Percentiles rank a stretch among this genome's conserved stretches.
Conservation (phyloP, 495 filamentous ascomycete species). For the Neurospora tetrasperma region DNA sequence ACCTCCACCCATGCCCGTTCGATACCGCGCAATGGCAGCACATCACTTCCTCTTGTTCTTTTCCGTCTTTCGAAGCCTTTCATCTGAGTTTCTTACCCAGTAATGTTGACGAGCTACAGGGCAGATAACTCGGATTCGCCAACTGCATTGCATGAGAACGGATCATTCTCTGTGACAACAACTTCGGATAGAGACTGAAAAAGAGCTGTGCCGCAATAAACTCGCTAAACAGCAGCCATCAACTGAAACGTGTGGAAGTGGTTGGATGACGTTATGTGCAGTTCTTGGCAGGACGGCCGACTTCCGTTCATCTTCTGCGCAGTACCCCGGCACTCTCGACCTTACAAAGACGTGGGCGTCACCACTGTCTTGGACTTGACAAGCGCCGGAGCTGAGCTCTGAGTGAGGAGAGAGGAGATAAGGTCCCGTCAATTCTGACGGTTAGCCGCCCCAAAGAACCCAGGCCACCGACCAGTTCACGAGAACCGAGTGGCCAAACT, state of each 20-base stretch:
- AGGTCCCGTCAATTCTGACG: background rate
- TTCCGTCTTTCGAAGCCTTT: background rate
- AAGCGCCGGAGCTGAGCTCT: background rate
- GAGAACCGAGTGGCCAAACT: background rate
- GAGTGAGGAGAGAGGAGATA: background rate
- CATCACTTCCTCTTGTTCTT: background rate
- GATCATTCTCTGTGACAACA: background rate
- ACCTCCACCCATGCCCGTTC: background rate
- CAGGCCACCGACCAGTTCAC: background rate
- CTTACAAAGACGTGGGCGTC: background rate
- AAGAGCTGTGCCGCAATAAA: background rate
- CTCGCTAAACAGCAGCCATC: background rate
- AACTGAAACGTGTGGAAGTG: background rate
- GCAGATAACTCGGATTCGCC: background rate
- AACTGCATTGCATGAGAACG: background rate
- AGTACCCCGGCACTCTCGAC: background rate
- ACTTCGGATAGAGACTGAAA: background rate
- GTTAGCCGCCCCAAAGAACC: background rate
- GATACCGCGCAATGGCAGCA: background rate
- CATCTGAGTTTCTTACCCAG: background rate
- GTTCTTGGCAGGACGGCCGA: background rate
- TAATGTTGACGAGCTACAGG: background rate
- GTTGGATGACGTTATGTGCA: background rate
- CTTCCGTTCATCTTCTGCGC: background rate
- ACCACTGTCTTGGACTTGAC: background rate